Evolutionary conservation across 2,329 filamentous ascomycete genomes (phyloP).

Genomic region (Aureobasidium sp.): DNA sequence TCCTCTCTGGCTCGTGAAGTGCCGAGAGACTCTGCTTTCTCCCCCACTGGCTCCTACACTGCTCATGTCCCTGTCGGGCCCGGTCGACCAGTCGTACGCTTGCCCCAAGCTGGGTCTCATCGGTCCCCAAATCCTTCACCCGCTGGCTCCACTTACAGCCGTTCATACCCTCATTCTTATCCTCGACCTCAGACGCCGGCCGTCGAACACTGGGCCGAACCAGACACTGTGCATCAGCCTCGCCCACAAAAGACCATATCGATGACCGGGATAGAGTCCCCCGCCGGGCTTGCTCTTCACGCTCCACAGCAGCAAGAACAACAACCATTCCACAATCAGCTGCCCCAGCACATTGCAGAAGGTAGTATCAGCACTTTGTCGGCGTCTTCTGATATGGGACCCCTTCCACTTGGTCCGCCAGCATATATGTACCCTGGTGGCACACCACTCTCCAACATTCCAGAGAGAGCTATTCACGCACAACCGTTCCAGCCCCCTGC

Average conservation of each 20-base stretch:
- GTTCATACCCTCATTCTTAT: conserved; percentile 35
- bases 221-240: conserved; percentile 82
- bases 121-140: conserved; percentile 27
- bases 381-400: conserved; percentile 42
- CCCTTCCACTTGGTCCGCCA: conserved; percentile 37
- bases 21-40: conserved; percentile 65
- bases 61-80: conserved; percentile 48
- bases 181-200: conserved; percentile 47
- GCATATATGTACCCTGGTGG: conserved; percentile 56
- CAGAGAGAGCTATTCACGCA: conserved; percentile 84
- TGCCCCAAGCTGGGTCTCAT: conserved; percentile 56
- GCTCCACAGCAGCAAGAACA: conserved; percentile 60
- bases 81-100: conserved; percentile 64
- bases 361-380: conserved; percentile 29
- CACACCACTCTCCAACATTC: conserved; percentile 84
- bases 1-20: conserved; percentile 67
- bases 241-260: conserved; percentile 91
- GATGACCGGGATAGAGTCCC: conserved; percentile 84
- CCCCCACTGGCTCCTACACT: conserved; percentile 64
- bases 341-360: conserved; percentile 64
- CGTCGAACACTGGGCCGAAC: conserved; percentile 52
- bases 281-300: conserved; percentile 49
- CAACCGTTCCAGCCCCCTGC: conserved; percentile 69
- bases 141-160: conserved; percentile 28
- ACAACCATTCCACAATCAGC: conserved; percentile 88